Evolutionary conservation across 2,329 filamentous ascomycete genomes (phyloP).

Genomic region (Trichoderma lentiforme): DNA sequence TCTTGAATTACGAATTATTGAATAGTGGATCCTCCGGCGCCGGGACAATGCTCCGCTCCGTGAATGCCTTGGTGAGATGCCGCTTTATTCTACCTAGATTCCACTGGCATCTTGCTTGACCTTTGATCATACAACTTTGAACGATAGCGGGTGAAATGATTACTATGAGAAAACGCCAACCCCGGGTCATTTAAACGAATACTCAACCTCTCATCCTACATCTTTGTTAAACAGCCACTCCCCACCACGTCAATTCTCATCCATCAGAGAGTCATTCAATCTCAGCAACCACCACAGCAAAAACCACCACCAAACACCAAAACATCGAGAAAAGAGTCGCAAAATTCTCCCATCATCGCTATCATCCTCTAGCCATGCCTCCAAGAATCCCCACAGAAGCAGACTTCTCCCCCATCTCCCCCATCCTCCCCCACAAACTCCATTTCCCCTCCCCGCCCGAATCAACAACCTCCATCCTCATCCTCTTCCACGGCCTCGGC

Average conservation of each 20-base stretch:
- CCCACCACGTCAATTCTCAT: not conserved
- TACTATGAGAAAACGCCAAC: not conserved
- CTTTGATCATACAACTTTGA: not conserved
- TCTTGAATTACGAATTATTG: not conserved
- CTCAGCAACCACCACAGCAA: not conserved
- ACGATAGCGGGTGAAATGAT: not conserved
- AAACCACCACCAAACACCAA: not conserved
- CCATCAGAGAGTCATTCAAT: not conserved
- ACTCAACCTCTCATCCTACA: not conserved
- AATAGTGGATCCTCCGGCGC: constrained; percentile 6
- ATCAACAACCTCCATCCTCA: constrained; percentile 68
- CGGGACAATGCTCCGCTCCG: constrained; percentile 14
- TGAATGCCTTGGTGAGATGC: not conserved
- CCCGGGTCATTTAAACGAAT: not conserved
- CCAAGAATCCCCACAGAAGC: constrained; percentile 48
- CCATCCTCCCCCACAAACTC: constrained; percentile 42
- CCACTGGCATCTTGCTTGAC: not conserved
- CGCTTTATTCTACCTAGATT: not conserved
- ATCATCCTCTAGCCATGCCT: constrained; percentile 32
- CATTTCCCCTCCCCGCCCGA: constrained; percentile 54
- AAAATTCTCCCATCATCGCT: not conserved
- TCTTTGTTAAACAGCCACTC: not conserved
- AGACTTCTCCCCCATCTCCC: constrained; percentile 47
- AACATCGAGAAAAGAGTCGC: not conserved
- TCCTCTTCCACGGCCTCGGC: constrained; percentile 82